Evolutionary conservation across 306 rosid genomes (phyloP).

Genomic region (Comarum palustre): DNA sequence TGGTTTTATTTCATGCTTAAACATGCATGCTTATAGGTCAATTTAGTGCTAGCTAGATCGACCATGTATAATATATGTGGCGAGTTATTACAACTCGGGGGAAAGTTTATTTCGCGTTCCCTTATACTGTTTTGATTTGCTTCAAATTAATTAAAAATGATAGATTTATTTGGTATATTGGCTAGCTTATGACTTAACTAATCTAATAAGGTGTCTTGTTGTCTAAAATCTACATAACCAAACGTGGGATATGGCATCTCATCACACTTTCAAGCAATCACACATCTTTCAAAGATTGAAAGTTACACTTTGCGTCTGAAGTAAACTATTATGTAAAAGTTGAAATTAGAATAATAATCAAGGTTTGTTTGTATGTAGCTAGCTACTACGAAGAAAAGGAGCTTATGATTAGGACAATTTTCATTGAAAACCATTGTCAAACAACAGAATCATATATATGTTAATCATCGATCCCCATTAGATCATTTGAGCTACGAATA

Average conservation of each 20-base stretch:
- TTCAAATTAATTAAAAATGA: no score
- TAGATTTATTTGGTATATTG: not conserved
- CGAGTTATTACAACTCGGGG: not conserved
- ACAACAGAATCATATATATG: not conserved
- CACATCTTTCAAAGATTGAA: not conserved
- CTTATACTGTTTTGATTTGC: no score
- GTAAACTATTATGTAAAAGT: not conserved
- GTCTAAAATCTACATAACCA: not conserved
- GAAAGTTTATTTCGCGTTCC: not conserved
- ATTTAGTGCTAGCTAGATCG: not conserved
- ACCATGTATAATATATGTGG: not conserved
- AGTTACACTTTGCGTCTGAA: not conserved
- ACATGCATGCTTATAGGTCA: no score
- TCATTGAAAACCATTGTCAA: slow-evolving; percentile 18
- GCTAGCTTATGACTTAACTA: not conserved
- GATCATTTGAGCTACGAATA: not conserved
- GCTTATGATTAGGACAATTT: slow-evolving; percentile 11
- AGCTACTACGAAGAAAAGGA: not conserved
- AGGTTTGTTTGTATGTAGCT: not conserved
- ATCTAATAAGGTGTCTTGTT: not conserved
- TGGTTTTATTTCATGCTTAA: not conserved
- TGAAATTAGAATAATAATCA: not conserved
- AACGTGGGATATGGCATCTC: not conserved
- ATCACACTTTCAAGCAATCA: not conserved
- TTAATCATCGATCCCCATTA: not conserved